These are phyloP conservation scores for Aspergillus taichungensis DNA, from an alignment of 495 filamentous ascomycete species.

Conservation along the genomic window DNA sequence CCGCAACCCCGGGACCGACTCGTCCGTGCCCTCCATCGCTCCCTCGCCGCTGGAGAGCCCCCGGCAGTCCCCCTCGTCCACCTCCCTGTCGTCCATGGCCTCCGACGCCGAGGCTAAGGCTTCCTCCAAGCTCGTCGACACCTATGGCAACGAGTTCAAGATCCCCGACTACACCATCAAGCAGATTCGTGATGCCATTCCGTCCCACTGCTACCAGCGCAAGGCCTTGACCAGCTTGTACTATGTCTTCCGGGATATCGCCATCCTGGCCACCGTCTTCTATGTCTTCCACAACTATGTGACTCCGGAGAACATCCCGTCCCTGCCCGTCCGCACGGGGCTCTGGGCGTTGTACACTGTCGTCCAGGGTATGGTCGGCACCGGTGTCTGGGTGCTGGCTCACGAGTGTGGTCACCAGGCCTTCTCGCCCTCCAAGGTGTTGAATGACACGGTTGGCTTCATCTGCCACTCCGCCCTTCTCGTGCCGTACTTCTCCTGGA, in stretches of 20 bases:
- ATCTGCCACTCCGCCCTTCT: constrained; percentile 72
- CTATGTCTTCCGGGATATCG: constrained; percentile 56
- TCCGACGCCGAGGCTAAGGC: constrained; percentile 42
- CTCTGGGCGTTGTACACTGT: constrained; percentile 56
- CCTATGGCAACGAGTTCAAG: constrained; percentile 59
- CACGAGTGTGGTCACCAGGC: constrained; percentile 72
- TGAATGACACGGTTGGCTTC: constrained; percentile 86
- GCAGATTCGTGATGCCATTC: constrained; percentile 55
- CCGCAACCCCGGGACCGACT: constrained; percentile 42
- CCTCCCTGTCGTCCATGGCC: constrained; percentile 82
- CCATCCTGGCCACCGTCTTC: constrained; percentile 47
- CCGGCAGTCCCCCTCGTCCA: constrained; percentile 70
- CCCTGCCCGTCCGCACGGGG: constrained; percentile 32
- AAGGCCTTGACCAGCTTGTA: constrained; percentile 49
- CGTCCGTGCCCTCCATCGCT: constrained; percentile 53
- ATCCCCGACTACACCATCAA: constrained; percentile 66
- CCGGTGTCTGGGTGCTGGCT: constrained; percentile 62
- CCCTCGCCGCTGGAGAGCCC: constrained; percentile 63
- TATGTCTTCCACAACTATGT: constrained; percentile 58
- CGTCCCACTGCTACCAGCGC: constrained; percentile 57
- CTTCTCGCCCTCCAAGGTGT: constrained; percentile 67
- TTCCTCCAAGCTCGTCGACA: constrained; percentile 49
- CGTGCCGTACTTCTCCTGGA: constrained; percentile 89
- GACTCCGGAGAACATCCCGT: constrained; percentile 54
- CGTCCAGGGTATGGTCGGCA: constrained; percentile 57